Base-by-base conservation (phyloP, 257 asterid species). In the Nicotiana benthamiana region DNA sequence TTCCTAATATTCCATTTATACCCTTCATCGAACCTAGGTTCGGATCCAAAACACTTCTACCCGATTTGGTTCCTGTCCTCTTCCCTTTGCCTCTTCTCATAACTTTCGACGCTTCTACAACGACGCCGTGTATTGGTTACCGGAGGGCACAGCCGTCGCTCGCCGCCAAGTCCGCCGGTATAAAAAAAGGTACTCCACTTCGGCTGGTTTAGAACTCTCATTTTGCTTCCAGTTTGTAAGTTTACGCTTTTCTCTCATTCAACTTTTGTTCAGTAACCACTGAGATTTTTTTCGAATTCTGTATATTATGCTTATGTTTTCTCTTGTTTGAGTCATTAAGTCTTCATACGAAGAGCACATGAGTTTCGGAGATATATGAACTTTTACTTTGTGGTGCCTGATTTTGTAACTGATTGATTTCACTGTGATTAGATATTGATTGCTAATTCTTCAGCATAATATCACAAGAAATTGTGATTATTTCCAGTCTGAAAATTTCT, bases 221-320 rank as follows among this genome's bases (percentile, higher is more conserved):
- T 72, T 72, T 11, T 22, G 77, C 51, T 72, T 53, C 77, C 77
- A 72, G 16, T 72, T 68, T 46, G 77, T 72, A 72, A 46, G 77
- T 46, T 43, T 46, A 72, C 16, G 60, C 22, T 34, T 43, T 72
- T 3, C 26, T 43, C 15, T 72, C 60, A 46, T 72, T 72, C 77
- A 46, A 22, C 17, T 72, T 40, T 72, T 46, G 60, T 72, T 24
- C 66, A 10, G 24, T 22, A 60, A 24, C 24, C 18, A 28, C 66
- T 24, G 32, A 11, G 30, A 60, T 9, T 22, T 60, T 60, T 60
- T 9, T 60, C 13, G 4, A 40, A 40, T 40, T 68, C 10, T 68
- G 43, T 10, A 5, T 36, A 36, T 26, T 40, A 68, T 68, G 56
- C 32, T 68, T 40, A 5, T 40, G 20, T 43, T 43, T 70, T 70